Evolutionary conservation across 1,139 yeast species (phyloP).

Genomic region (Spencermartinsiella ligniputridi): DNA sequence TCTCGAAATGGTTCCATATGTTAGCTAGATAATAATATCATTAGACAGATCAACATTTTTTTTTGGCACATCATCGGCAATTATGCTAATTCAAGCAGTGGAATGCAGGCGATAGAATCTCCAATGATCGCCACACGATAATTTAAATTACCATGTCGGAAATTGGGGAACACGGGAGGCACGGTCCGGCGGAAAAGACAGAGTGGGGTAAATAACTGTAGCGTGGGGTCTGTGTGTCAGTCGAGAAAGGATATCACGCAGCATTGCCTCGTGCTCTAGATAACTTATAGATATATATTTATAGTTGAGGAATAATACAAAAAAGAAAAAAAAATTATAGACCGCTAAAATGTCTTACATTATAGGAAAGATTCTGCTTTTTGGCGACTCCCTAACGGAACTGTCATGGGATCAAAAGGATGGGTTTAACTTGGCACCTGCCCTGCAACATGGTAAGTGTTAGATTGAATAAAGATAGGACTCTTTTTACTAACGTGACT

Average conservation of each 20-base stretch:
- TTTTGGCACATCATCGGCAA: no score
- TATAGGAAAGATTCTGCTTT: conserved; percentile 43
- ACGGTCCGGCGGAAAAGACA: no score
- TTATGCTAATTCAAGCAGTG: no score
- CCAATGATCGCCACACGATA: no score
- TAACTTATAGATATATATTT: no score
- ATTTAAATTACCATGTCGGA: no score
- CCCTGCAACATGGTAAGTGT: conserved; percentile 35
- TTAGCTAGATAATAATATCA: background rate
- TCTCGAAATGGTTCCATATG: background rate
- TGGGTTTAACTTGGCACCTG: conserved; percentile 46
- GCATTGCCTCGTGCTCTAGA: no score
- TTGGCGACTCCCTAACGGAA: conserved; percentile 67
- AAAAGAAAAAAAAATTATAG: background rate
- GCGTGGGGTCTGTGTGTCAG: no score
- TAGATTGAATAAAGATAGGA: background rate
- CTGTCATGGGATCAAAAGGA: conserved; percentile 33
- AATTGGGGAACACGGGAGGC: no score
- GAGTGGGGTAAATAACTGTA: no score
- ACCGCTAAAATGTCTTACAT: background rate
- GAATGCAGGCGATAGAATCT: no score
- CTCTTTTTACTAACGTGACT: conserved; percentile 27
- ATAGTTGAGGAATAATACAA: background rate
- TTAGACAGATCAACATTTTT: background rate
- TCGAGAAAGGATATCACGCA: no score